phyloP scores from a whole-genome alignment of 192 early-diverging fungal species.

The Coemansia sp. region DNA sequence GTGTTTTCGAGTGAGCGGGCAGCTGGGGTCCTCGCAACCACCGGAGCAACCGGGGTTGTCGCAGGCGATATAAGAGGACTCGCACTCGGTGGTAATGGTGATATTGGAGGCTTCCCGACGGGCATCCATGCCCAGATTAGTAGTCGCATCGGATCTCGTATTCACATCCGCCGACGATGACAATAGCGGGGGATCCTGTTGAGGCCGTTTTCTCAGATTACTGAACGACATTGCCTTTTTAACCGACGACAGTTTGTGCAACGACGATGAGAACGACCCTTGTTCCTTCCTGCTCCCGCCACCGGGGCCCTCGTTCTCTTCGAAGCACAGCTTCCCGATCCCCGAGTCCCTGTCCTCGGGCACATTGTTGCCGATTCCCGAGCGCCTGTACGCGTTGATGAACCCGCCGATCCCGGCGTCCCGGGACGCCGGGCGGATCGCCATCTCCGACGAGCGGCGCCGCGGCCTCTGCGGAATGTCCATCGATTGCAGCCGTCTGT shows the following conservation, averaged over 20 bases:
- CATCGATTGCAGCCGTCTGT: background rate
- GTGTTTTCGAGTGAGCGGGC: background rate
- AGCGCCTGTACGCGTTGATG: slow-evolving; percentile 6
- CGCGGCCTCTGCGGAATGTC: slow-evolving; percentile 14
- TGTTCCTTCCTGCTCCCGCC: background rate
- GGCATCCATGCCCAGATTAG: background rate
- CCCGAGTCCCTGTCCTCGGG: slow-evolving; percentile 24
- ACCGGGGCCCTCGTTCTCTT: background rate
- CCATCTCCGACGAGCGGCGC: background rate
- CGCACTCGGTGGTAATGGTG: background rate
- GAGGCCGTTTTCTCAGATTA: background rate
- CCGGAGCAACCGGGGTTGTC: background rate
- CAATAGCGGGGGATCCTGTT: no score
- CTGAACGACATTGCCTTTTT: background rate
- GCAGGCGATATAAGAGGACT: background rate
- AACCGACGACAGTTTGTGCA: slow-evolving; percentile 5
- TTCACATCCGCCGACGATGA: background rate
- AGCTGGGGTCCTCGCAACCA: background rate
- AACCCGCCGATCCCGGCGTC: slow-evolving; percentile 24
- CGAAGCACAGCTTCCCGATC: slow-evolving; percentile 30
- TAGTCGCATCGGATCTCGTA: no score
- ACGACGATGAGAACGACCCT: slow-evolving; percentile 10
- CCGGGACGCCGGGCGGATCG: background rate
- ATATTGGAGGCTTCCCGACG: background rate
- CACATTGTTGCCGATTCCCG: slow-evolving; percentile 32